Evolutionary conservation across 257 asterid genomes (phyloP).

Genomic region (Ajuga chamaepitys): DNA sequence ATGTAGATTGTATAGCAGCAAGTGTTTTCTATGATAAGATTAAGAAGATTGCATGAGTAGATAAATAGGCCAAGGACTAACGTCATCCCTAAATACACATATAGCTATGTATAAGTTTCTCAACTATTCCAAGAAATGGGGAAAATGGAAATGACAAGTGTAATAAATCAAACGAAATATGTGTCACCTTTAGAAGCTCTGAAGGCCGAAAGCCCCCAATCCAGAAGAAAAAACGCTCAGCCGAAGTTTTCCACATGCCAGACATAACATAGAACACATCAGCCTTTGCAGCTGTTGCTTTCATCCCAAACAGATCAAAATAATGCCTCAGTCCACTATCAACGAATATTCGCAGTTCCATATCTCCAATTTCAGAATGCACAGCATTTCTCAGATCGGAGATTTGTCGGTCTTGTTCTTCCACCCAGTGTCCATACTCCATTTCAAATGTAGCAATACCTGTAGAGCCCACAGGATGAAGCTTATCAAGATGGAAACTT

Average conservation of each 20-base stretch:
- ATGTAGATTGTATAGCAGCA: too few relatives aligned
- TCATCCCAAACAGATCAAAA: constrained; percentile 62
- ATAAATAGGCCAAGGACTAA: too few relatives aligned
- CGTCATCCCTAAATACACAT: too few relatives aligned
- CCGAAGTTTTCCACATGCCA: constrained; percentile 85
- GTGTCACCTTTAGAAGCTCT: constrained; percentile 65
- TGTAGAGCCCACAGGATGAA: constrained; percentile 19
- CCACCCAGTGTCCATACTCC: constrained; percentile 87
- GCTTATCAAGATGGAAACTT: neutral
- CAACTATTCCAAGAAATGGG: too few relatives aligned
- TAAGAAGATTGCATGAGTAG: too few relatives aligned
- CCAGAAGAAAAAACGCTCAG: constrained; percentile 89
- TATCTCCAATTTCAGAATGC: constrained; percentile 45
- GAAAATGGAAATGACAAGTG: too few relatives aligned
- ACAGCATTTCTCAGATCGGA: constrained; percentile 54
- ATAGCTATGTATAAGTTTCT: too few relatives aligned
- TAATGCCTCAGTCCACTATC: constrained; percentile 62
- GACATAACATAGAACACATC: constrained; percentile 79
- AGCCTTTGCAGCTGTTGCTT: constrained; percentile 68
- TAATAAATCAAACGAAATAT: neutral
- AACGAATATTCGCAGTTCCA: constrained; percentile 44
- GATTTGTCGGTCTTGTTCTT: constrained; percentile 52
- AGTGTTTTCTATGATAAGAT: too few relatives aligned
- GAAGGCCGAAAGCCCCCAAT: constrained; percentile 94
- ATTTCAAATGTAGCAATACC: constrained; percentile 59